phyloP scores from a whole-genome alignment of 116 monocot species.

The Posidonia oceanica region DNA sequence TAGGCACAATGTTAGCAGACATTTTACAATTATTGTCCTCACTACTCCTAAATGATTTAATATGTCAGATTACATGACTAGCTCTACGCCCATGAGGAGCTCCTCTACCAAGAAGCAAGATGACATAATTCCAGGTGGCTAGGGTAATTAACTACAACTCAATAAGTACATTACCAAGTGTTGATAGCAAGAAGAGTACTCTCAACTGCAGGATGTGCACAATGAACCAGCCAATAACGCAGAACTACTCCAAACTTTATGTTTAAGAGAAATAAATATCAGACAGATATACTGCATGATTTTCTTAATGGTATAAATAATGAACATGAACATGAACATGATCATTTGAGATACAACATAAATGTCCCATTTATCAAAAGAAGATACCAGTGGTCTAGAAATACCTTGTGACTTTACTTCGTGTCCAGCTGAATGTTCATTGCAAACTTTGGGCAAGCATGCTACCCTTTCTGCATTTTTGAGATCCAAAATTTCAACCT shows the following conservation, averaged over 20 bases:
- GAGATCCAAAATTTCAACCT: slow-evolving; percentile 93
- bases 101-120: too few relatives aligned
- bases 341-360: too few relatives aligned
- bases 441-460: slow-evolving; percentile 37
- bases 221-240: background rate
- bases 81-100: too few relatives aligned
- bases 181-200: background rate
- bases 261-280: too few relatives aligned
- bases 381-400: background rate
- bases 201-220: background rate
- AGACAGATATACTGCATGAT: too few relatives aligned
- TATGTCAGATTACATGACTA: too few relatives aligned
- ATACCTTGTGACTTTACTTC: slow-evolving; percentile 49
- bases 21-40: too few relatives aligned
- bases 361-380: background rate
- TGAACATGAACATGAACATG: background rate
- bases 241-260: background rate
- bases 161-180: background rate
- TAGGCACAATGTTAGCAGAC: too few relatives aligned
- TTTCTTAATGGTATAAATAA: too few relatives aligned
- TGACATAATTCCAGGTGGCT: too few relatives aligned
- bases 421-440: slow-evolving; percentile 10
- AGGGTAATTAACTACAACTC: background rate
- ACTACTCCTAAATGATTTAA: too few relatives aligned
- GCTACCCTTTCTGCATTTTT: slow-evolving; percentile 34